Evolutionary conservation across 805 yeast genomes (phyloP).

Genomic region (Wickerhamomyces ciferrii): DNA sequence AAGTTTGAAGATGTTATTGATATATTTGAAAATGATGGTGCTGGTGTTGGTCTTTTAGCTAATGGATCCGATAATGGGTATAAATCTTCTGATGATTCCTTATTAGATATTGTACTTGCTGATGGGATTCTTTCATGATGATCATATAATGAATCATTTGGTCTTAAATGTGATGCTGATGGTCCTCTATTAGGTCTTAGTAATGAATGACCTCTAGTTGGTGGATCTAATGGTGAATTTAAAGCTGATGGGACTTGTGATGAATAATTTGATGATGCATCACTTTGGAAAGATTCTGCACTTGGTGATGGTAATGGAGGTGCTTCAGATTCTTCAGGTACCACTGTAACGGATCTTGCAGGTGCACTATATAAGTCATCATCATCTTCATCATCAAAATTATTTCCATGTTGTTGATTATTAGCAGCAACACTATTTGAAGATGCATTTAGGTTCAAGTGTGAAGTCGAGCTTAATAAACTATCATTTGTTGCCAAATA

Average conservation of each 20-base stretch:
- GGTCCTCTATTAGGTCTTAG: background rate
- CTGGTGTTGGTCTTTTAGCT: constrained; percentile 20
- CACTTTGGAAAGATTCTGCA: constrained; percentile 3
- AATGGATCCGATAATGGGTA: constrained; percentile 18
- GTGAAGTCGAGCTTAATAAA: background rate
- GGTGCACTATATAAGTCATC: background rate
- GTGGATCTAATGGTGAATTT: constrained; percentile 10
- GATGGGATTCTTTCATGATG: constrained; percentile 12
- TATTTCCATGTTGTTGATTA: too few species aligned
- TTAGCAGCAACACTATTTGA: too few species aligned
- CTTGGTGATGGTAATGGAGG: background rate
- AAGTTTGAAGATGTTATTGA: constrained; percentile 46
- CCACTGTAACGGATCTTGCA: background rate
- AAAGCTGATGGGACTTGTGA: constrained; percentile 14
- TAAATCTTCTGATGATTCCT: background rate
- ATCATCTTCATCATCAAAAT: background rate
- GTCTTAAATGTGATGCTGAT: background rate
- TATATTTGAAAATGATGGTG: constrained; percentile 27
- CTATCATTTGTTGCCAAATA: constrained; percentile 10
- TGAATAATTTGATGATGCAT: constrained; percentile 20
- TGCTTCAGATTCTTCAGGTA: background rate
- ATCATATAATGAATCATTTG: background rate
- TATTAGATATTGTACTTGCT: background rate
- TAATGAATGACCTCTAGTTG: background rate
- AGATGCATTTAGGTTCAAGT: background rate